Evolutionary conservation across 352 stramenopile species (phyloP).

Genomic region (Globisporangium splendens): DNA sequence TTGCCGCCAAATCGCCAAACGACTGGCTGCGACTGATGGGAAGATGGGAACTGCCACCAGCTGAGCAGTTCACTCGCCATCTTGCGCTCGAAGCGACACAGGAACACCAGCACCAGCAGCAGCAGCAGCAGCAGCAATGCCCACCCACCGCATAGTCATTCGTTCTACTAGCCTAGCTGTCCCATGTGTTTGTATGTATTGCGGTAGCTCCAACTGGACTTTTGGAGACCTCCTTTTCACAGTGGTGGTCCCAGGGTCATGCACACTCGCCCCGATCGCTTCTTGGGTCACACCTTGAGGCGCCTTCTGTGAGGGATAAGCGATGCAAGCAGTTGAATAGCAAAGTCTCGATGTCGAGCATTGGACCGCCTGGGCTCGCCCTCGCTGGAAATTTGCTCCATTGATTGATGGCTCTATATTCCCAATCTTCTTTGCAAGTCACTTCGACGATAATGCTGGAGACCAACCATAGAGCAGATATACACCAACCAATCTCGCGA

Average conservation of each 20-base stretch:
- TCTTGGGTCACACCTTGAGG: conserved; percentile 16
- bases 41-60: not conserved
- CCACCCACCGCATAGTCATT: not conserved
- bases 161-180: not conserved
- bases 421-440: conserved; percentile 89
- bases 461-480: conserved; percentile 90
- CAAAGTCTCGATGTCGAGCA: conserved; percentile 87
- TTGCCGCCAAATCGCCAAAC: conserved; percentile 3
- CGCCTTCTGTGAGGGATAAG: conserved; percentile 80
- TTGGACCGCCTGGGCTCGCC: conserved; percentile 51
- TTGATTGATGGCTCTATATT: conserved; percentile 91
- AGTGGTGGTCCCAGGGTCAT: conserved; percentile 82
- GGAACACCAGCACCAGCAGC: not conserved
- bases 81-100: conserved; percentile 8
- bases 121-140: not conserved
- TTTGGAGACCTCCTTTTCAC: conserved; percentile 82
- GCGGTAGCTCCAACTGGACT: conserved; percentile 61
- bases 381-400: conserved; percentile 79
- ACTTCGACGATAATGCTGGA: conserved; percentile 84
- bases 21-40: conserved; percentile 8
- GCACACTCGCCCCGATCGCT: conserved; percentile 71
- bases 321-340: conserved; percentile 90
- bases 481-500: too few relatives aligned
- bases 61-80: conserved; percentile 4
- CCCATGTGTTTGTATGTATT: not conserved